Conservation (phyloP, 371 early-diverging fungal species). For the Apophysomyces variabilis region DNA sequence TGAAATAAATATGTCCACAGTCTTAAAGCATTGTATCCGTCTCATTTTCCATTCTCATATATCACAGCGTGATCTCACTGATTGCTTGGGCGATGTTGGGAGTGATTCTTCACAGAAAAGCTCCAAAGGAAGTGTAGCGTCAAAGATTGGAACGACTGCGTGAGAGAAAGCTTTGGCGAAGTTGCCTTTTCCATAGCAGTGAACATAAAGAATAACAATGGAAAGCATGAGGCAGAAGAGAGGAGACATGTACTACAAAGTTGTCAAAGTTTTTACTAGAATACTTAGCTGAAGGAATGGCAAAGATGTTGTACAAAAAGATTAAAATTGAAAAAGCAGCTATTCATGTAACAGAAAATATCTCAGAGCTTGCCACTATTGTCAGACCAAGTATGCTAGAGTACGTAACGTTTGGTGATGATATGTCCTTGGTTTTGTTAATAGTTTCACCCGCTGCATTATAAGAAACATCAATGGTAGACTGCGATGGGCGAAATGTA, state of each 20-base stretch:
- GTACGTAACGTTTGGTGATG: neutral
- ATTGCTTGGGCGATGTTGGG: no score
- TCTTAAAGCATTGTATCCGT: no score
- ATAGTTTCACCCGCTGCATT: neutral
- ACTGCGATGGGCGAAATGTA: neutral
- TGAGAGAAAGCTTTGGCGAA: neutral
- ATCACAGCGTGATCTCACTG: no score
- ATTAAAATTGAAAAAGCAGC: neutral
- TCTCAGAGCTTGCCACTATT: neutral
- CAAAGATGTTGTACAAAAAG: neutral
- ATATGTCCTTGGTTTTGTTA: neutral
- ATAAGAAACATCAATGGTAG: neutral
- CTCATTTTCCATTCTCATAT: no score
- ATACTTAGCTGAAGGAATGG: neutral
- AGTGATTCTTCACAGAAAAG: no score
- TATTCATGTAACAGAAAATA: neutral
- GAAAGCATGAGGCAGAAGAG: neutral
- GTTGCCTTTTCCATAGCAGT: neutral
- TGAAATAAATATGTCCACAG: no score
- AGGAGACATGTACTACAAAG: neutral
- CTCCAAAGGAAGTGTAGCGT: neutral
- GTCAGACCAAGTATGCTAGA: neutral
- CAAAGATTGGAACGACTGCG: neutral
- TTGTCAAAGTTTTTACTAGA: neutral
- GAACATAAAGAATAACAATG: neutral